These are phyloP conservation scores for Brettanomyces anomalus DNA, from an alignment of 805 yeast species.

Conservation along the genomic window DNA sequence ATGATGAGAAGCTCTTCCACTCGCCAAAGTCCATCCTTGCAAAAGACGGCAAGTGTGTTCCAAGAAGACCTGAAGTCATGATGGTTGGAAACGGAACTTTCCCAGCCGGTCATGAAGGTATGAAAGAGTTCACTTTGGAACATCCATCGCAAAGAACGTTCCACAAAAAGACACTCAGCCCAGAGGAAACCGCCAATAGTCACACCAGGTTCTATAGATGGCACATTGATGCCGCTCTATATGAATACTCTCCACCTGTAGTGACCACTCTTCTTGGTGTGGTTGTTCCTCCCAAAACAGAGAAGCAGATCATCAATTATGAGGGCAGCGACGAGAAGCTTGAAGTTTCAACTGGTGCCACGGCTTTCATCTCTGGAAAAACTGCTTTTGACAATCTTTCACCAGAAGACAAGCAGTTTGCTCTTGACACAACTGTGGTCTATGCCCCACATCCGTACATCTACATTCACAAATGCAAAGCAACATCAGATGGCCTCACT, in stretches of 20 bases:
- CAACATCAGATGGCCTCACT: conserved; percentile 80
- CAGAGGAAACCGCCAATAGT: conserved; percentile 52
- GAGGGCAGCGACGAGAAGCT: conserved; percentile 57
- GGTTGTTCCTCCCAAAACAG: conserved; percentile 63
- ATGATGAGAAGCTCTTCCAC: conserved; percentile 64
- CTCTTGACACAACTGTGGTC: conserved; percentile 68
- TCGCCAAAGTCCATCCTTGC: conserved; percentile 59
- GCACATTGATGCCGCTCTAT: conserved; percentile 89
- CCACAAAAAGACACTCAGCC: conserved; percentile 58
- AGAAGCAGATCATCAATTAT: conserved; percentile 55
- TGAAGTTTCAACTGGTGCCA: conserved; percentile 74
- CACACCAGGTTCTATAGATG: conserved; percentile 83
- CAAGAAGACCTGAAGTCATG: conserved; percentile 82
- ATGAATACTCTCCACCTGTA: conserved; percentile 78
- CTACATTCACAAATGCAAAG: conserved; percentile 69
- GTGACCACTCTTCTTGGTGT: conserved; percentile 80
- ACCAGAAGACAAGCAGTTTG: conserved; percentile 64
- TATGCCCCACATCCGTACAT: conserved; percentile 94
- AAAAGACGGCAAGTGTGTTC: conserved; percentile 75
- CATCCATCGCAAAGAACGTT: conserved; percentile 82
- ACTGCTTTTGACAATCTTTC: conserved; percentile 61
- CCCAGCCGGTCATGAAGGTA: conserved; percentile 31
- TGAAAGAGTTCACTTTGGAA: conserved; percentile 49
- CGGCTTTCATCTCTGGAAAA: conserved; percentile 83
- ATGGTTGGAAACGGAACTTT: conserved; percentile 78